Evolutionary conservation across 768 basidiomycete genomes (phyloP), one percentile per base, ranked within the genome.

Genomic region (Serendipita vermifera): DNA sequence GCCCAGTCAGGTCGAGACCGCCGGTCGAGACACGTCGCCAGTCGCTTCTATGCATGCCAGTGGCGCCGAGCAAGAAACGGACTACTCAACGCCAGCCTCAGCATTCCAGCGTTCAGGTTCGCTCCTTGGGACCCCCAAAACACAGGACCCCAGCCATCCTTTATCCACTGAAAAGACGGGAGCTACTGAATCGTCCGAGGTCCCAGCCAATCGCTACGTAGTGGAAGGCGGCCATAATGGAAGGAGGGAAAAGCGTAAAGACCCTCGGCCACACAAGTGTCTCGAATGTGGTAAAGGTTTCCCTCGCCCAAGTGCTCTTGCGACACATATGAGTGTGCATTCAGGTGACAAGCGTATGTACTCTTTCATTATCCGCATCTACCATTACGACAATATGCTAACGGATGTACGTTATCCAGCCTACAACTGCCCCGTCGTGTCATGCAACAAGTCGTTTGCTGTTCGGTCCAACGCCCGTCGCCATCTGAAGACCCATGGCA

Each of bases 381-480:
- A 15, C n/a, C 29, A 26, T 15, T 38, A 38, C 27, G 33, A 57
- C 17, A 13, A 5, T n/a, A 55, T 33, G 3, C n/a, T 2, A 20
- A 35, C 55, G 2, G 26, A 55, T 24, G 31, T 22, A 33, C 20
- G 31, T 22, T 48, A 20, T 24, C 39, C 35, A 62, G 61, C 61
- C 31, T 62, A 59, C 54, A 57, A 36, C n/a, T 89, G 86, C 63
- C 74, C 69, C 0, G 78, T 81, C 48, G 70, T 75, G 13, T 73
- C 74, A 32, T 89, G 87, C 64, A 67, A 70, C 29, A 82, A 83
- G 64, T 75, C 73, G 3, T 89, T 88, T 62, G 79, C 83, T 17
- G 85, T 88, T 15, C 79, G 83, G 11, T 88, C 86, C 5, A 89
- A 89, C 62, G 85, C 85, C 14, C 85, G 81, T 66, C 77, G 86